Evolutionary conservation across 139 green algal species (phyloP).

Genomic region (Desmodesmus armatus): DNA sequence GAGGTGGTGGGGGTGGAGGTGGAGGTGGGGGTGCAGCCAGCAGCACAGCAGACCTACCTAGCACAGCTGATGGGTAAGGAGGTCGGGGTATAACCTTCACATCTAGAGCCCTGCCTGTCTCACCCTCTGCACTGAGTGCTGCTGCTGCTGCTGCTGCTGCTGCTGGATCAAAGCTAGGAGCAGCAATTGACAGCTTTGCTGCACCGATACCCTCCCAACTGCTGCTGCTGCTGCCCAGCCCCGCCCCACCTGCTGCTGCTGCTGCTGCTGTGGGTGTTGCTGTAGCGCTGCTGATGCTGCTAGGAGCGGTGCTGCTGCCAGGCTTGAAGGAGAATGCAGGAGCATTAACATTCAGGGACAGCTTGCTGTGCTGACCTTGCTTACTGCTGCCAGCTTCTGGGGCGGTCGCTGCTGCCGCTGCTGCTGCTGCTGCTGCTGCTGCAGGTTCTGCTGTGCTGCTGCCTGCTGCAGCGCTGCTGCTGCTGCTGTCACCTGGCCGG

Average conservation of each 20-base stretch:
- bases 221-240: background rate
- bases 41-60: no score
- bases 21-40: no score
- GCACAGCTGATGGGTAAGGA: no score
- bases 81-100: no score
- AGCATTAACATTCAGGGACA: slow-evolving; percentile 24
- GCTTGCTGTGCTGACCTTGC: background rate
- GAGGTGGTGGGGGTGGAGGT: no score
- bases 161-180: no score
- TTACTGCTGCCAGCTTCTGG: background rate
- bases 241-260: background rate
- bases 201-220: no score
- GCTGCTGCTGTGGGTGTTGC: background rate
- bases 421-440: background rate
- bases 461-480: background rate
- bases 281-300: no score
- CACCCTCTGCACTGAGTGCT: no score
- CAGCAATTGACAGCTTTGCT: no score
- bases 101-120: no score
- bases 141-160: no score
- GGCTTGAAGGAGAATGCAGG: background rate
- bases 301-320: background rate
- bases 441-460: background rate
- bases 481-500: background rate
- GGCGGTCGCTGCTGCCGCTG: background rate